These are phyloP conservation scores for Chaetomium tenue DNA, from an alignment of 495 filamentous ascomycete genomes.

Conservation along the genomic window DNA sequence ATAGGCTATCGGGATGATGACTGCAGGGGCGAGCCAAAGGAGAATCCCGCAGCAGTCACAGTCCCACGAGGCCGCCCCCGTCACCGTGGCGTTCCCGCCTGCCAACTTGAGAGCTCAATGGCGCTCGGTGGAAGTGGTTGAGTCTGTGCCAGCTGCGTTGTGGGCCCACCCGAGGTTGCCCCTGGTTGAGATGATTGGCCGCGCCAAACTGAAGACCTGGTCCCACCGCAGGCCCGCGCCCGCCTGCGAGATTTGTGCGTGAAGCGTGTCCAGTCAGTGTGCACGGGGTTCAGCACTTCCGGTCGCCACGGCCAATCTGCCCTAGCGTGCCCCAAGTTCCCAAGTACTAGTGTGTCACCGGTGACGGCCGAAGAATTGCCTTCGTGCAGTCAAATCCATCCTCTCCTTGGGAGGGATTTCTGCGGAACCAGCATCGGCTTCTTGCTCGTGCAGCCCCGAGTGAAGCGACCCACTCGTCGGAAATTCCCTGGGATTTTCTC, in stretches of 20 bases:
- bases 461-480: not conserved
- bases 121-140: not conserved
- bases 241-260: constrained; percentile 34
- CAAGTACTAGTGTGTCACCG: not conserved
- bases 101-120: too few relatives aligned
- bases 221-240: constrained; percentile 1
- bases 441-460: constrained; percentile 23
- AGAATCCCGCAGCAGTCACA: too few relatives aligned
- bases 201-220: not conserved
- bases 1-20: not conserved
- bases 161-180: not conserved
- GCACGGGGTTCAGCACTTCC: not conserved
- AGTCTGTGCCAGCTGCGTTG: not conserved
- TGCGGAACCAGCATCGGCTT: not conserved
- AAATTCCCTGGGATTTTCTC: too few relatives aligned
- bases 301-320: not conserved
- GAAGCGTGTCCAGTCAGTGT: constrained; percentile 25
- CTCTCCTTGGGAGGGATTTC: too few relatives aligned
- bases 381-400: too few relatives aligned
- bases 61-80: too few relatives aligned
- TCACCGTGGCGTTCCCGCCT: too few relatives aligned
- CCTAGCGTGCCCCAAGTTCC: not conserved
- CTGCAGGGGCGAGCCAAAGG: not conserved
- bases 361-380: too few relatives aligned
- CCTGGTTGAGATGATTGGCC: not conserved